Evolutionary conservation across 345 rosid genomes (phyloP).

Genomic region (Citrus glauca): DNA sequence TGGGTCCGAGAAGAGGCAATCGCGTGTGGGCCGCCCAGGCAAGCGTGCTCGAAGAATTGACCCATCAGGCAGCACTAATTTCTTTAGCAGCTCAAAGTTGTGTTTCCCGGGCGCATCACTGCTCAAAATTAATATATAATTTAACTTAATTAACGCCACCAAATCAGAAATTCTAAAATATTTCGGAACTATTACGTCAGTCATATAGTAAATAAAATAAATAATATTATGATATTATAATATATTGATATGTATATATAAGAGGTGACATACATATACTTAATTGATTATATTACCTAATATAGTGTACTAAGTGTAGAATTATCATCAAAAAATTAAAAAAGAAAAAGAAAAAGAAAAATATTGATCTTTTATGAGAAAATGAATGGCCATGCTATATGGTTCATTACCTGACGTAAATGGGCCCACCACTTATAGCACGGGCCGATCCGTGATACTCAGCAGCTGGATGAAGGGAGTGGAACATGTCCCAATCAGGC

Average conservation of each 20-base stretch:
- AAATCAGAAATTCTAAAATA: too few relatives aligned
- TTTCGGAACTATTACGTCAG: accelerated
- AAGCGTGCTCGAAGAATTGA: constrained; percentile 77
- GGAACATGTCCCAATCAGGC: constrained; percentile 99
- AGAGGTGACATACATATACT: accelerated
- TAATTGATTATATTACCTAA: too few relatives aligned
- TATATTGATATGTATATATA: too few relatives aligned
- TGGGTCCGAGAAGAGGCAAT: constrained; percentile 83
- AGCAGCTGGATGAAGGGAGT: constrained; percentile 84
- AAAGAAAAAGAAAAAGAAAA: not conserved
- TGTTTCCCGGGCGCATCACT: constrained; percentile 97
- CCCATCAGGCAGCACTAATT: constrained; percentile 87
- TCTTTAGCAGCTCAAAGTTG: constrained; percentile 71
- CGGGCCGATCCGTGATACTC: constrained; percentile 96
- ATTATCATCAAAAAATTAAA: too few relatives aligned
- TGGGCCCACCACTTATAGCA: constrained; percentile 88
- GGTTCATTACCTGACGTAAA: constrained; percentile 69
- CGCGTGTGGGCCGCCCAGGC: constrained; percentile 89
- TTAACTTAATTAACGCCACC: too few relatives aligned
- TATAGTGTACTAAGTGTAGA: too few relatives aligned
- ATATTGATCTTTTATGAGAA: not conserved
- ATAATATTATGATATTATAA: too few relatives aligned
- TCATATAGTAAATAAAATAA: too few relatives aligned
- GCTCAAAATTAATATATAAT: constrained; percentile 5
- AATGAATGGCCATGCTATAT: not conserved